These are phyloP conservation scores for Linum usitatissimum DNA, from an alignment of 345 rosid genomes.

Conservation along the genomic window DNA sequence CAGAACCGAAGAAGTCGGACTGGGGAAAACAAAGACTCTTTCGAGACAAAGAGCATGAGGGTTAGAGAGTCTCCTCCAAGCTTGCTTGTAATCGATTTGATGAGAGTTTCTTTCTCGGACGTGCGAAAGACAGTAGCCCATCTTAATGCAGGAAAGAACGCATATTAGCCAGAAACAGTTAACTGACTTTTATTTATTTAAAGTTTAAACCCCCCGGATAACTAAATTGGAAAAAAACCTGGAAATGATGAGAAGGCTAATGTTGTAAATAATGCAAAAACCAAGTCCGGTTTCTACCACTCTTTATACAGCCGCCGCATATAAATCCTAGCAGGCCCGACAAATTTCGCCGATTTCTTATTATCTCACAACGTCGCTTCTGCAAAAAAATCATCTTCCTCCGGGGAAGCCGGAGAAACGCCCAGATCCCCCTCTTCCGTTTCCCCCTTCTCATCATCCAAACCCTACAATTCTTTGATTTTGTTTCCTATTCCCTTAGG, in stretches of 20 bases:
- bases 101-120: too few relatives aligned
- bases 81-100: too few relatives aligned
- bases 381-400: background rate
- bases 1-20: too few relatives aligned
- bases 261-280: constrained; percentile 17
- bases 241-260: constrained; percentile 6
- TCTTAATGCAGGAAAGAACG: too few relatives aligned
- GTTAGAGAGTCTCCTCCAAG: too few relatives aligned
- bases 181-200: too few relatives aligned
- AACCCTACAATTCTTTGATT: background rate
- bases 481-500: background rate
- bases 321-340: background rate
- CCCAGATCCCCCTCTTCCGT: constrained; percentile 5
- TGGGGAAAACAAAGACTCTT: too few relatives aligned
- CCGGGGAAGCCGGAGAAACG: constrained; percentile 5
- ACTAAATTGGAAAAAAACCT: too few relatives aligned
- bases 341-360: background rate
- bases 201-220: too few relatives aligned
- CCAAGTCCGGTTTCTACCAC: constrained; percentile 1
- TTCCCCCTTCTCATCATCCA: background rate
- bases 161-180: too few relatives aligned
- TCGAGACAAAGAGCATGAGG: too few relatives aligned
- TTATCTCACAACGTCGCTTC: background rate
- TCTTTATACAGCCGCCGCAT: background rate
- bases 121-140: too few relatives aligned